These are phyloP conservation scores for Kwoniella sp. DNA, from an alignment of 768 basidiomycete genomes.

Conservation along the genomic window DNA sequence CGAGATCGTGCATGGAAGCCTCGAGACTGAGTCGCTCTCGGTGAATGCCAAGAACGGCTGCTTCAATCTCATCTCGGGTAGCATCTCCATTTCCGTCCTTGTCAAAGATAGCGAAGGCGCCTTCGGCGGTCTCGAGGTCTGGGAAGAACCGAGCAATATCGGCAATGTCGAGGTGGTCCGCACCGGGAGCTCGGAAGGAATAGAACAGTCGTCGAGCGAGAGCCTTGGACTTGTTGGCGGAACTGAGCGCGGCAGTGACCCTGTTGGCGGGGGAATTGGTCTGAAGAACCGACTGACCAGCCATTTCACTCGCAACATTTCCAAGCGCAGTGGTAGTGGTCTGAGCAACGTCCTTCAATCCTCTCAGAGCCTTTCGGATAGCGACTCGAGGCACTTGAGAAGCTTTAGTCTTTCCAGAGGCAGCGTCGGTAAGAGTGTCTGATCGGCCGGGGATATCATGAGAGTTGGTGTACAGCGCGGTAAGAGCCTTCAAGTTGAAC, in stretches of 20 bases:
- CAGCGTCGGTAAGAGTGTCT: conserved; percentile 64
- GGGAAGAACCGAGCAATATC: conserved; percentile 77
- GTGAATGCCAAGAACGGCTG: conserved; percentile 68
- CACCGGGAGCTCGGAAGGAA: conserved; percentile 70
- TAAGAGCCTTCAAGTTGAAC: conserved; percentile 70
- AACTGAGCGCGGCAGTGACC: conserved; percentile 76
- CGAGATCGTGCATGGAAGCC: conserved; percentile 83
- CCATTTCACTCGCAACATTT: conserved; percentile 67
- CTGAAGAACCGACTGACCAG: conserved; percentile 70
- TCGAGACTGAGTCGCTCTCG: conserved; percentile 81
- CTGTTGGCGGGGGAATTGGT: conserved; percentile 82
- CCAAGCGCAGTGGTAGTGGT: conserved; percentile 76
- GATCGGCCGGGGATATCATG: conserved; percentile 67
- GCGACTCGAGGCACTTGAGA: conserved; percentile 64
- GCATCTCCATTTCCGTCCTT: conserved; percentile 60
- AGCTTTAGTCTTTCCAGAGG: conserved; percentile 54
- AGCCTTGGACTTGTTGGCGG: conserved; percentile 71
- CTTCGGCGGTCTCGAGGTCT: conserved; percentile 64
- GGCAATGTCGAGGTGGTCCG: conserved; percentile 65
- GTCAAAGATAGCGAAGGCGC: conserved; percentile 59
- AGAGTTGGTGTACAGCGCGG: conserved; percentile 77
- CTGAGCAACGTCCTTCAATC: conserved; percentile 71
- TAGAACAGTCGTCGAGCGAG: conserved; percentile 84
- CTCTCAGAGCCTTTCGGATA: conserved; percentile 71
- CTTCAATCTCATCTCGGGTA: conserved; percentile 66